Conservation (phyloP, 306 rosid species). For the Fragaria iinumae region DNA sequence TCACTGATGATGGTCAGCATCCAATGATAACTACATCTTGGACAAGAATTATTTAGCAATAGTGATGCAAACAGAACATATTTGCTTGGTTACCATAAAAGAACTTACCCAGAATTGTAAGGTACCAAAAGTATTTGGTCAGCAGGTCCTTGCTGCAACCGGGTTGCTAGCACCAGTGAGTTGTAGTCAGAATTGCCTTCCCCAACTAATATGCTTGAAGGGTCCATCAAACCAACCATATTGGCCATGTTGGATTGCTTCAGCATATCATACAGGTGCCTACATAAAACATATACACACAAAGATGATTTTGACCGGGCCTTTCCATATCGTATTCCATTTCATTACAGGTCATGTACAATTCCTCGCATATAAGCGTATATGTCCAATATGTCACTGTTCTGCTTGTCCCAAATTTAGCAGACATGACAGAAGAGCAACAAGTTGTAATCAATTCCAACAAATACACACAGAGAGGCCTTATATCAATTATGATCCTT, state of each 20-base stretch:
- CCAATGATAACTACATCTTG: constrained; percentile 15
- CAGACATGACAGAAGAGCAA: background rate
- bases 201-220: constrained; percentile 7
- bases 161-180: constrained; percentile 2
- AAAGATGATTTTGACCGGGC: background rate
- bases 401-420: background rate
- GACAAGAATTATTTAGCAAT: background rate
- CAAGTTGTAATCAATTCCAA: background rate
- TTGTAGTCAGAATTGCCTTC: constrained; percentile 1
- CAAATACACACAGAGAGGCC: background rate
- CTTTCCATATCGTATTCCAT: background rate
- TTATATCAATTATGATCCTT: background rate
- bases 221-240: constrained; percentile 15
- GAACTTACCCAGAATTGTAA: constrained; percentile 15
- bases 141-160: background rate
- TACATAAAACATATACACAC: background rate
- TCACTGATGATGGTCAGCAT: constrained; percentile 18
- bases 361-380: background rate
- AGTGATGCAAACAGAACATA: background rate
- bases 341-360: background rate
- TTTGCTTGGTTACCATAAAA: background rate
- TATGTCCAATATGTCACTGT: background rate
- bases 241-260: constrained; percentile 5
- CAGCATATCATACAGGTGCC: constrained; percentile 13
- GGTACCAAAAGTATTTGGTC: constrained; percentile 19